Evolutionary conservation across 352 stramenopile species (phyloP), one percentile per base, ranked within the genome.

Genomic region (Thalassiosira livingstoniorum): DNA sequence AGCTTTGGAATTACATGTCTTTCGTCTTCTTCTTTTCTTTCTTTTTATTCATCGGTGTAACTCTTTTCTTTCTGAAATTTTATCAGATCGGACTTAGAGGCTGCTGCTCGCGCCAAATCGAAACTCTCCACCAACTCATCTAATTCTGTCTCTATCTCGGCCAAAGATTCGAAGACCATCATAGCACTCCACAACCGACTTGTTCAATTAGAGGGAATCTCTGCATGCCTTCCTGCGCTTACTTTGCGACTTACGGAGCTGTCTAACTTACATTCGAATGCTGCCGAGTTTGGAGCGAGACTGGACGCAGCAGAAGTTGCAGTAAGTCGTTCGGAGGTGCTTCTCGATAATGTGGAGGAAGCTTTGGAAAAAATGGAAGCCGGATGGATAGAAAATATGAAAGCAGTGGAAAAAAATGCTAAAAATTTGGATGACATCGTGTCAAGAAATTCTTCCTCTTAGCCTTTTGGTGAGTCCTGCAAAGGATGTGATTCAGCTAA

Each of bases 131-230:
- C 45, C 34, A 57, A 53, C 15, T 71, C 51, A 34, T 69, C 54
- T n/a, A 79, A 54, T 34, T 23, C 43, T 31, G 39, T 70, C 11
- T 75, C 75, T 25, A 76, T 80, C 51, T 73, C 69, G 23, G 81
- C 71, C 29, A 58, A 85, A 53, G 90, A 94, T 69, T 68, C 78
- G n/a, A 81, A 89, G 79, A 91, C 66, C 29, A 90, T 94, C 67
- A 68, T 85, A 34, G 76, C 82, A n/a, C 69, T 94, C n/a, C 82
- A 94, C 78, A 70, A 84, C 39, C 82, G 90, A 80, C 71, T 94
- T 63, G 25, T 87, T 10, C 75, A 92, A 62, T 67, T 94, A 53
- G 87, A 94, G 42, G 83, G 84, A 11, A 62, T 94, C 4, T 85
- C 72, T 18, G 34, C 62, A 2, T 78, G 87, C 60, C 82, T 94